A percentile compares a stretch with the other conserved stretches of the same genome.
phyloP scores from a whole-genome alignment of 1,139 yeast species.

The Tardiomyces blankii region DNA sequence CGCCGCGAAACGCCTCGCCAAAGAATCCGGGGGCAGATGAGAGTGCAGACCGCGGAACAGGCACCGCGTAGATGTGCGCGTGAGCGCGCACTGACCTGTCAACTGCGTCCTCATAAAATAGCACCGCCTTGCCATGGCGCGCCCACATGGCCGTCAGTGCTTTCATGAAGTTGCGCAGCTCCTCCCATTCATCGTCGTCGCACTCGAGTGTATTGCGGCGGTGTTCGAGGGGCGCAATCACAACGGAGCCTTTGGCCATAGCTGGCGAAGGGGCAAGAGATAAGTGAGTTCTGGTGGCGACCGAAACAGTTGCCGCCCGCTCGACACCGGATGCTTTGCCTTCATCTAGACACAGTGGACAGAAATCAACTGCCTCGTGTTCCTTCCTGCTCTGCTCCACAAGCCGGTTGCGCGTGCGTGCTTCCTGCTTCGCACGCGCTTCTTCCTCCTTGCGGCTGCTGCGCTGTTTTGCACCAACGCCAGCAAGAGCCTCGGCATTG shows the following conservation, averaged over 20 bases:
- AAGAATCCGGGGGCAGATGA: conserved; percentile 31
- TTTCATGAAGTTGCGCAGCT: conserved; percentile 35
- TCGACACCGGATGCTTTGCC: conserved; percentile 14
- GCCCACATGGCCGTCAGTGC: conserved; percentile 31
- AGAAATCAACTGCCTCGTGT: conserved; percentile 24
- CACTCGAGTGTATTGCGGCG: conserved; percentile 31
- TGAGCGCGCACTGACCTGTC: conserved; percentile 25
- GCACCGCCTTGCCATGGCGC: conserved; percentile 25
- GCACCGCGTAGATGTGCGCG: conserved; percentile 34
- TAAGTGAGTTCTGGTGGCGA: conserved; percentile 22
- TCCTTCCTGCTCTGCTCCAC: conserved; percentile 20
- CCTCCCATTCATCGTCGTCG: conserved; percentile 35
- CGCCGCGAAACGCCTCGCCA: conserved; percentile 30
- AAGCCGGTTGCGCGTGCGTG: conserved; percentile 15
- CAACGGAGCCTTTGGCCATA: conserved; percentile 24
- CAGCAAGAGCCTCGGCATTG: conserved; percentile 29
- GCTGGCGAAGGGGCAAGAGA: conserved; percentile 29
- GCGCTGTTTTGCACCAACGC: conserved; percentile 15
- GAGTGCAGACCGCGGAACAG: conserved; percentile 27
- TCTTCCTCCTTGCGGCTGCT: conserved; percentile 11
- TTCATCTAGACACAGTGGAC: conserved; percentile 30
- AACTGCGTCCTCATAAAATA: conserved; percentile 37
- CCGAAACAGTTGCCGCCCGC: conserved; percentile 21
- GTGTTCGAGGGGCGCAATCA: conserved; percentile 36
- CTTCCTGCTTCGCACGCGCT: background rate